Base-by-base conservation (phyloP, 257 asterid species). In the Solanum boliviense region DNA sequence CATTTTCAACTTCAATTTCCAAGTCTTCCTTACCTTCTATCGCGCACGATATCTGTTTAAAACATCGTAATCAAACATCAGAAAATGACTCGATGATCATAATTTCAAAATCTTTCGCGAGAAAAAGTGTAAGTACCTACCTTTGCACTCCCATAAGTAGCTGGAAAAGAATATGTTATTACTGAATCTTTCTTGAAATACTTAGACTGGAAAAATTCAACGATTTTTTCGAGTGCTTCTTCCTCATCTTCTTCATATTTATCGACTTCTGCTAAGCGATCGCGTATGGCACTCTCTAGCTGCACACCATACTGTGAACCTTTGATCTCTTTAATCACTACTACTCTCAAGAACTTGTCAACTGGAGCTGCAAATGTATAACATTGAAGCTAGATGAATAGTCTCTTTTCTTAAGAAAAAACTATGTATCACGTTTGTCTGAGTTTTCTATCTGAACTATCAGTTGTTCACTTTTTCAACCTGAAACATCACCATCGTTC, bases 321-420 rank as follows among this genome's bases (percentile, higher is more conserved):
- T 88, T 97, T 96, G 86, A 97, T 96, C 95, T 97, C 99, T 90
- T 97, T 97, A 5, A 97, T 96, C 93, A 96, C 98, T 87, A 96
- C 99, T 58, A 97, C 91, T 82, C 96, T 92, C 71, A 97, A 76
- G 10, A 92, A 39, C 79, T 95, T 94, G 21, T 95, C 97, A 74
- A 94, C 93, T 1, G 98, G 96, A 29, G 96, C 98, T 97, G 96
- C 90, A 89, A 83, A 52, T 88, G 36, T 23, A 70, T 7, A 36
- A 3, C 60, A 65, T 25, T 15, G 35, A 32, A 39, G 9, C 1
- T 27, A 5, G 9, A 27, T 68, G 16, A 15, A 68, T 27, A 29
- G 23, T 68, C 75, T 68, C 6, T 27, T 7, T 27, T 13, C 9
- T 13, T 27, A 68, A 13, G 13, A 68, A 11, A 27, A 8, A 7